Percentiles rank a stretch among this genome's conserved stretches.
Conservation (phyloP, 1,284 basidiomycete genomes). For the Taiwanofungus camphoratus region DNA sequence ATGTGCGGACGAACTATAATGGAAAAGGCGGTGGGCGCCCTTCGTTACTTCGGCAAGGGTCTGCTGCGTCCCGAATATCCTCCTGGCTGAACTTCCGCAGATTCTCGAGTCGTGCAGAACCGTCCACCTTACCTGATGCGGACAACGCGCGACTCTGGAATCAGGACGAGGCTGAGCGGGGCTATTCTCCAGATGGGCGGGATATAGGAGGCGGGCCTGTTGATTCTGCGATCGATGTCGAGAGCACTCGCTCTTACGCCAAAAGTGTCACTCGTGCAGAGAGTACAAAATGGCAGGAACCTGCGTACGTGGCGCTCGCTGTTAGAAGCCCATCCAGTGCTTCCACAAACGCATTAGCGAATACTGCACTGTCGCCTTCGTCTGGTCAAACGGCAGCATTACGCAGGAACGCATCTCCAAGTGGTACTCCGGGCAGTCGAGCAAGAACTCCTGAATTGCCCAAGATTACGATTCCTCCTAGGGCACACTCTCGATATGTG, state of each 20-base stretch:
- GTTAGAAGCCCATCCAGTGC: neutral
- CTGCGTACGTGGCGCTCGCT: constrained; percentile 20
- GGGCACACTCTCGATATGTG: constrained; percentile 4
- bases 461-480: constrained; percentile 6
- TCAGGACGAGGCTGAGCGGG: constrained; percentile 29
- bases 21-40: neutral
- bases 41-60: neutral
- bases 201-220: constrained; percentile 4
- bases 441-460: constrained; percentile 1
- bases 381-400: neutral
- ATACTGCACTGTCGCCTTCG: neutral
- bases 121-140: constrained; percentile 9
- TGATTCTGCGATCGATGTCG: constrained; percentile 7
- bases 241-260: constrained; percentile 6
- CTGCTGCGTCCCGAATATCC: constrained; percentile 12
- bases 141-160: constrained; percentile 28
- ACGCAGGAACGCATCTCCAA: too few species aligned
- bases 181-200: constrained; percentile 16
- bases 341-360: constrained; percentile 1
- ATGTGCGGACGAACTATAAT: neutral
- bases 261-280: constrained; percentile 14
- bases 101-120: constrained; percentile 11
- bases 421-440: too few species aligned
- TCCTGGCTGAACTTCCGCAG: constrained; percentile 19
- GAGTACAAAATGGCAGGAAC: constrained; percentile 24